Base-by-base conservation (phyloP, 768 basidiomycete genomes). In the Tylopilus subfusipes region DNA sequence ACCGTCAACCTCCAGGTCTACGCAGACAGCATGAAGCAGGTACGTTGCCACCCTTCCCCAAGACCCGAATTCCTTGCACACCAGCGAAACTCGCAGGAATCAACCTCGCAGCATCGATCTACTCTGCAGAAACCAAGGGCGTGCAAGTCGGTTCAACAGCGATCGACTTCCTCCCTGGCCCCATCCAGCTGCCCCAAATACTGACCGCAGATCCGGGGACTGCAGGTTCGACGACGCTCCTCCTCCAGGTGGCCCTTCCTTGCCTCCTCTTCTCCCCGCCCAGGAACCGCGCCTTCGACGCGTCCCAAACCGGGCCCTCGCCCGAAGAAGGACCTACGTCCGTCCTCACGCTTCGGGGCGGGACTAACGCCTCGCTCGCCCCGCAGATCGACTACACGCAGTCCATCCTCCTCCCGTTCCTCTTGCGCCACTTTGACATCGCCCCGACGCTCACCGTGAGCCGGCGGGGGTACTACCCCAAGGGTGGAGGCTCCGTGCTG, bases 361-460 rank as follows among this genome's bases (percentile, higher is more conserved):
- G 88, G 3, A 90, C 89, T 3, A 90, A 90, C 56, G 86, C 87
- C 19, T 69, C 73, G 3, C 68, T 77, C 40, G 88, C 88, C 6
- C 90, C 90, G 0, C 90, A 90, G 58, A 79, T 89, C 27, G 89
- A 91, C 69, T 90, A 89, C 65, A 79, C 78, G 5, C 74, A 81
- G 46, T 72, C 82, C 56, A 71, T 90, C 46, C 76, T 91, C 63
- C 65, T 91, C 7, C 89, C 88, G 0, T 92, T 91, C 66, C 67
- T 89, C 29, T 72, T 70, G 22, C 73, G 68, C 12, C 83, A 86
- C 65, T 83, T 89, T 64, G 60, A 76, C 18, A 49, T 76, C 39
- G 52, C 66, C 9, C 68, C 78, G 2, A 68, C 69, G 5, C 65
- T 90, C 24, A 66, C 78, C 24, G 69, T 90, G 46, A 61, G 70